These are phyloP conservation scores for Mortierella sp. DNA, from an alignment of 371 early-diverging fungal genomes.

Conservation along the genomic window DNA sequence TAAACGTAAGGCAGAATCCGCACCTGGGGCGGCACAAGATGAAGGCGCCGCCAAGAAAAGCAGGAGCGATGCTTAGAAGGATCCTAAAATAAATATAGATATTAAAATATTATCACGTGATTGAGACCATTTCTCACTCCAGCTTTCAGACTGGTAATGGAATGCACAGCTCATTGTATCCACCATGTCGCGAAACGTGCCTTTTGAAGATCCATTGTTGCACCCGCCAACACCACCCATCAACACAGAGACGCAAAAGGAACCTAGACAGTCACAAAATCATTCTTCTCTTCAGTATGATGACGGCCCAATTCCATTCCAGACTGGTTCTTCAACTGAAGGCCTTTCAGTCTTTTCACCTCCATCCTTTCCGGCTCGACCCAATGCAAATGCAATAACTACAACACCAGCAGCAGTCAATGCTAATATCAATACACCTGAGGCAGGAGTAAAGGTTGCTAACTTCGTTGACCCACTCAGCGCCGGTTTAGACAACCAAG, in stretches of 20 bases:
- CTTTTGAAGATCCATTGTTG: constrained; percentile 52
- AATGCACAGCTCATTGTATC: too few species aligned
- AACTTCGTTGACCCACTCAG: constrained; percentile 36
- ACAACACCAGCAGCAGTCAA: not conserved
- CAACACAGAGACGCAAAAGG: constrained; percentile 12
- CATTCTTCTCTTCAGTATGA: constrained; percentile 26
- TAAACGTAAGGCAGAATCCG: constrained; percentile 54
- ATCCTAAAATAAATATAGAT: too few species aligned
- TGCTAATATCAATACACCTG: not conserved
- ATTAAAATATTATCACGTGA: too few species aligned
- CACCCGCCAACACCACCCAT: constrained; percentile 49
- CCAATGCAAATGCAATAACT: not conserved
- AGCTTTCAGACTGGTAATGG: too few species aligned
- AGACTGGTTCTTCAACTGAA: constrained; percentile 13
- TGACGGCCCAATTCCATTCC: constrained; percentile 56
- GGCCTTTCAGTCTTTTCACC: constrained; percentile 35
- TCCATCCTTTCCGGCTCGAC: constrained; percentile 16
- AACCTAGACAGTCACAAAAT: not conserved
- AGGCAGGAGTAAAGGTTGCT: not conserved
- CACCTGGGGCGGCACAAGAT: constrained; percentile 29
- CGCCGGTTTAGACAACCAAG: constrained; percentile 12
- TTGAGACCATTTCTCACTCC: too few species aligned
- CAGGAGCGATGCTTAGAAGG: not conserved
- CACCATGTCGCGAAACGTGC: constrained; percentile 47
- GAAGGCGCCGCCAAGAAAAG: constrained; percentile 41